phyloP scores from a whole-genome alignment of 2,329 filamentous ascomycete species.

The Huntiella abstrusa region DNA sequence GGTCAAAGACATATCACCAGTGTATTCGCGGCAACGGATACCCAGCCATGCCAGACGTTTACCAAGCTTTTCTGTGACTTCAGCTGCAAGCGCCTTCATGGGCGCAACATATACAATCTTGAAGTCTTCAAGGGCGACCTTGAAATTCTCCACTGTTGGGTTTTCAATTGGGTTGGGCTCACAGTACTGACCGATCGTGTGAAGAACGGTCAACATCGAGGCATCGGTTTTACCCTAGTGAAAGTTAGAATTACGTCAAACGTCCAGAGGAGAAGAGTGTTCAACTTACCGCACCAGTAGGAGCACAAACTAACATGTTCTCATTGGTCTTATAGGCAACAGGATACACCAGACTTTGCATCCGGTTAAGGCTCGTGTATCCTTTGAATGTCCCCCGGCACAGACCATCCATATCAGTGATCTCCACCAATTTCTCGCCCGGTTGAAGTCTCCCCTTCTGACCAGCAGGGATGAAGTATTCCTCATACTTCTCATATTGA shows the following conservation, averaged over 20 bases:
- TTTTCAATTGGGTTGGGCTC: slow-evolving; percentile 62
- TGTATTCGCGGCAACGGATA: slow-evolving; percentile 79
- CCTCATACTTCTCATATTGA: slow-evolving; percentile 66
- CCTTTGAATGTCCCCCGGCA: slow-evolving; percentile 85
- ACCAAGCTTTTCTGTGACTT: slow-evolving; percentile 86
- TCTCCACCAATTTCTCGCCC: slow-evolving; percentile 57
- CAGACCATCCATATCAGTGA: slow-evolving; percentile 70
- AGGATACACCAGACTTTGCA: slow-evolving; percentile 93
- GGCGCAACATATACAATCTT: slow-evolving; percentile 98
- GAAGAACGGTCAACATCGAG: slow-evolving; percentile 88
- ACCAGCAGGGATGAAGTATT: slow-evolving; percentile 69
- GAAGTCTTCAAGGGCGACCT: slow-evolving; percentile 71
- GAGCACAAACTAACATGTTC: slow-evolving; percentile 97
- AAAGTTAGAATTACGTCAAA: background rate
- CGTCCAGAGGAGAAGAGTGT: background rate
- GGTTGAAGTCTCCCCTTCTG: slow-evolving; percentile 55
- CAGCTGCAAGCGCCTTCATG: slow-evolving; percentile 95
- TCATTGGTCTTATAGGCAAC: slow-evolving; percentile 91
- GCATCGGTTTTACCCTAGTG: slow-evolving; percentile 85
- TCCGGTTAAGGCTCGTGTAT: slow-evolving; percentile 84
- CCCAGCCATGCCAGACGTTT: slow-evolving; percentile 88
- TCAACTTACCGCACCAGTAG: slow-evolving; percentile 63
- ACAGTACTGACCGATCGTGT: slow-evolving; percentile 73
- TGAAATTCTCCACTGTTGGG: slow-evolving; percentile 55
- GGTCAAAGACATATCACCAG: slow-evolving; percentile 96